phyloP scores from a whole-genome alignment of 2,329 filamentous ascomycete genomes.

The Botryotinia convoluta region DNA sequence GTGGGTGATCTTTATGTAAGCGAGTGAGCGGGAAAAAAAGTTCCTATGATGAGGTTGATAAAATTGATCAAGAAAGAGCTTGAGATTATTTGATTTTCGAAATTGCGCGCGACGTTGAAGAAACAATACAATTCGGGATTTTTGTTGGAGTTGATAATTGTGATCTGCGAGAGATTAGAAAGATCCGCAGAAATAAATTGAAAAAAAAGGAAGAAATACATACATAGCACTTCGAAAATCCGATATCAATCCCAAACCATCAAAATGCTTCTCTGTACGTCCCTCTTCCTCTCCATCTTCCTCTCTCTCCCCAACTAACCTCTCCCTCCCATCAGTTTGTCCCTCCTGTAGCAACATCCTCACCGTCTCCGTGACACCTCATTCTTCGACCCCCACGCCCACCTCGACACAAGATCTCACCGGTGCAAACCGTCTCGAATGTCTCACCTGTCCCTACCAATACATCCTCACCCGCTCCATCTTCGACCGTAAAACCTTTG shows the following conservation, averaged over 20 bases:
- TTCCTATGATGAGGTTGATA: background rate
- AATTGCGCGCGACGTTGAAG: background rate
- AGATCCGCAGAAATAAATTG: background rate
- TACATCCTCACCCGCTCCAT: conserved; percentile 77
- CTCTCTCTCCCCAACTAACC: background rate
- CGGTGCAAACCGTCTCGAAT: conserved; percentile 77
- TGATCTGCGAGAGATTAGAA: background rate
- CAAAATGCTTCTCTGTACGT: conserved; percentile 21
- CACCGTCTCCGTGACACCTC: conserved; percentile 55
- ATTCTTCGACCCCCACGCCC: conserved; percentile 22
- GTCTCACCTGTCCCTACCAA: conserved; percentile 92
- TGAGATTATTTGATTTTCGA: background rate
- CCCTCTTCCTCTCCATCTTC: background rate
- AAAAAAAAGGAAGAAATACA: background rate
- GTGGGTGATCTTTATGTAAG: background rate
- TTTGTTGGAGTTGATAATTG: background rate
- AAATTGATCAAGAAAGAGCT: conserved; percentile 3
- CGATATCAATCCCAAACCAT: background rate
- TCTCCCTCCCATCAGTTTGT: conserved; percentile 57
- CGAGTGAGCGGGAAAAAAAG: background rate
- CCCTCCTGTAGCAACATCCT: conserved; percentile 82
- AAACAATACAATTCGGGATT: background rate
- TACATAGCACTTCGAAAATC: background rate
- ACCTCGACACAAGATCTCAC: conserved; percentile 33
- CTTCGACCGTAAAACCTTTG: conserved; percentile 74